phyloP scores from a whole-genome alignment of 2,329 filamentous ascomycete species.

The Gremmenia infestans region DNA sequence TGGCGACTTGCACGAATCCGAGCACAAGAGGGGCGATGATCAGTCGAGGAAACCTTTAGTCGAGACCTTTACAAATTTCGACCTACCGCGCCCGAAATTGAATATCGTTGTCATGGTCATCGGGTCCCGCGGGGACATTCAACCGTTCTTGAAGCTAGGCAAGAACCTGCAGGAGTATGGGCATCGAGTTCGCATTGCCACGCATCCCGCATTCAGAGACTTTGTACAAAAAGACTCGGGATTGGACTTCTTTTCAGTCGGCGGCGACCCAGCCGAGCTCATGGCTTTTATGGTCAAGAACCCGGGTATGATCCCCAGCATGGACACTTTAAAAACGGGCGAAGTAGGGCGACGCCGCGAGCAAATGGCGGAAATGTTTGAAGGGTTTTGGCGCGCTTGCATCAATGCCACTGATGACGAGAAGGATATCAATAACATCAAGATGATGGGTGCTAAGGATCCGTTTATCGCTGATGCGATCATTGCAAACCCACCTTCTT shows the following conservation, averaged over 20 bases:
- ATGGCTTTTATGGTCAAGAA: conserved; percentile 88
- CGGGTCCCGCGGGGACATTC: conserved; percentile 72
- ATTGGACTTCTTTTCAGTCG: conserved; percentile 75
- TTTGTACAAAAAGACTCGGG: conserved; percentile 69
- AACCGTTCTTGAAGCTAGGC: conserved; percentile 73
- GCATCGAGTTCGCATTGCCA: conserved; percentile 73
- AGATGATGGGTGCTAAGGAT: conserved; percentile 57
- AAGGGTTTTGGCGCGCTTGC: conserved; percentile 77
- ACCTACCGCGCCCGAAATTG: conserved; percentile 34
- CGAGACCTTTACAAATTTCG: conserved; percentile 10
- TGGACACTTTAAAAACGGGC: conserved; percentile 67
- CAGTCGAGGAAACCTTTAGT: conserved; percentile 13
- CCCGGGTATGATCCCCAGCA: conserved; percentile 67
- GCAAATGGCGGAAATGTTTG: conserved; percentile 76
- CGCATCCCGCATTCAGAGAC: conserved; percentile 70
- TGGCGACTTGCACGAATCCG: neutral
- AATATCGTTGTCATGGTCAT: conserved; percentile 85
- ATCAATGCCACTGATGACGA: conserved; percentile 69
- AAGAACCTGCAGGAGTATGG: conserved; percentile 68
- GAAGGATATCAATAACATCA: conserved; percentile 53
- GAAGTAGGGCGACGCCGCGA: conserved; percentile 64
- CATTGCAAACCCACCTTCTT: conserved; percentile 76
- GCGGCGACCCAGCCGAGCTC: conserved; percentile 72
- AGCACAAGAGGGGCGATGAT: conserved; percentile 29
- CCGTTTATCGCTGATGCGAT: conserved; percentile 73